A percentile compares a stretch with the other conserved stretches of the same genome.
Evolutionary conservation across 225 moss, liverwort and hornwort genomes (phyloP).

Genomic region (Physcomitrium patens): DNA sequence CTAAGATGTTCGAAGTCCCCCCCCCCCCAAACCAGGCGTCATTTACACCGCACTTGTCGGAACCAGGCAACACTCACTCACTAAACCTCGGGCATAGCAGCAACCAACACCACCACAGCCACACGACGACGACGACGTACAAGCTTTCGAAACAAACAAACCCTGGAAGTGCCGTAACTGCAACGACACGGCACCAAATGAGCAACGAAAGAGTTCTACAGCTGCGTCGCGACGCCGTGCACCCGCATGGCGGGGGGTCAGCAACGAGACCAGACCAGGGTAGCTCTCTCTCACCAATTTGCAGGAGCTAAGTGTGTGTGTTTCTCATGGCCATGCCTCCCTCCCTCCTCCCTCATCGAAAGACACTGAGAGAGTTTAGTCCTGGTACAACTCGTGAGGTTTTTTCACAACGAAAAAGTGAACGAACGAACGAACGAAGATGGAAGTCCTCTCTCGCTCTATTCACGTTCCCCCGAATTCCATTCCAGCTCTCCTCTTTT

Average conservation of each 20-base stretch:
- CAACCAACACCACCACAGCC: background rate
- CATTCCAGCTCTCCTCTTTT: too few species aligned
- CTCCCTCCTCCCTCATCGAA: too few species aligned
- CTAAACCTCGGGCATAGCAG: background rate
- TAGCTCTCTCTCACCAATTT: conserved; percentile 13
- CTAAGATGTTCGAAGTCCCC: conserved; percentile 1
- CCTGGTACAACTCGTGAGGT: background rate
- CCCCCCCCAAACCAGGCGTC: conserved; percentile 4
- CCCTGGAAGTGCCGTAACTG: conserved; percentile 30
- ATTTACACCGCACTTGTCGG: conserved; percentile 19
- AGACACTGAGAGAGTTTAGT: conserved; percentile 25
- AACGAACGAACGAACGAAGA: too few species aligned
- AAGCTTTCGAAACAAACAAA: conserved; percentile 22
- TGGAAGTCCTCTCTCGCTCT: conserved; percentile 46
- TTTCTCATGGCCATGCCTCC: background rate
- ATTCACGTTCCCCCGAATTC: too few species aligned
- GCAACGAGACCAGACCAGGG: conserved; percentile 7
- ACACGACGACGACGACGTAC: background rate
- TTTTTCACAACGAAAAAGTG: conserved; percentile 13
- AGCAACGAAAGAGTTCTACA: conserved; percentile 7
- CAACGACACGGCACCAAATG: conserved; percentile 37
- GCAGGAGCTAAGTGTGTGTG: background rate
- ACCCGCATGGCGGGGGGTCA: background rate
- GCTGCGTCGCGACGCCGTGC: conserved; percentile 20
- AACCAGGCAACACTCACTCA: conserved; percentile 15